A percentile compares a stretch with the other conserved stretches of the same genome.
Conservation (phyloP, 768 basidiomycete species). For the Macrolepiota albuminosa region DNA sequence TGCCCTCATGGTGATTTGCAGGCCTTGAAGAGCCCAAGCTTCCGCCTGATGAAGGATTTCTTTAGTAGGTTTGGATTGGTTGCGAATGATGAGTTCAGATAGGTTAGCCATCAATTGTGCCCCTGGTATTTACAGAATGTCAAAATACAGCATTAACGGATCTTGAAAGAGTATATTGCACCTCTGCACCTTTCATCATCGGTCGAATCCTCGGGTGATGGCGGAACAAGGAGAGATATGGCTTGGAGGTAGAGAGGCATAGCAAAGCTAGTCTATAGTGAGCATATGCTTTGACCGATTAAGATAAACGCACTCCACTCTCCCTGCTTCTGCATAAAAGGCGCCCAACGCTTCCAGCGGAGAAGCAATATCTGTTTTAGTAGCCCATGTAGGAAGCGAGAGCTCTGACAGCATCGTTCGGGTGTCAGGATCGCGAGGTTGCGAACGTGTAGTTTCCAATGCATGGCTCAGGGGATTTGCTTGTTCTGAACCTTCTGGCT, state of each 20-base stretch:
- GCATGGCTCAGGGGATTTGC: background rate
- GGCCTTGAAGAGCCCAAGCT: slow-evolving; percentile 54
- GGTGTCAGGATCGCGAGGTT: slow-evolving; percentile 14
- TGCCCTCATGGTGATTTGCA: slow-evolving; percentile 26
- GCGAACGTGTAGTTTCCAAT: background rate
- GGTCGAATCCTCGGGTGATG: slow-evolving; percentile 28
- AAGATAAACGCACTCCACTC: slow-evolving; percentile 42
- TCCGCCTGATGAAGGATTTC: slow-evolving; percentile 46
- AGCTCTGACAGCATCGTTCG: slow-evolving; percentile 43
- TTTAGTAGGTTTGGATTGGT: slow-evolving; percentile 18
- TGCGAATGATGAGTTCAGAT: slow-evolving; percentile 37
- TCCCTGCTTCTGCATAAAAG: slow-evolving; percentile 53
- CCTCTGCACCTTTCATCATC: slow-evolving; percentile 59
- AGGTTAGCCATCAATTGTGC: slow-evolving; percentile 45
- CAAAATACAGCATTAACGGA: background rate
- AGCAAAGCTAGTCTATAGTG: slow-evolving; percentile 42
- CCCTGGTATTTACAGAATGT: slow-evolving; percentile 20
- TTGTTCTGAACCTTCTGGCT: slow-evolving; percentile 5
- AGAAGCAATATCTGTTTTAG: slow-evolving; percentile 55
- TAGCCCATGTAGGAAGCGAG: slow-evolving; percentile 56
- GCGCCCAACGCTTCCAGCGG: slow-evolving; percentile 64
- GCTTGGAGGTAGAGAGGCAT: slow-evolving; percentile 64
- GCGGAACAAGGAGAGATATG: slow-evolving; percentile 54
- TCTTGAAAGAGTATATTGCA: slow-evolving; percentile 17
- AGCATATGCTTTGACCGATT: background rate